A percentile compares a stretch with the other conserved stretches of the same genome.
These are phyloP conservation scores for Thalassiosira mediterranea DNA, from an alignment of 352 stramenopile species.

Conservation along the genomic window DNA sequence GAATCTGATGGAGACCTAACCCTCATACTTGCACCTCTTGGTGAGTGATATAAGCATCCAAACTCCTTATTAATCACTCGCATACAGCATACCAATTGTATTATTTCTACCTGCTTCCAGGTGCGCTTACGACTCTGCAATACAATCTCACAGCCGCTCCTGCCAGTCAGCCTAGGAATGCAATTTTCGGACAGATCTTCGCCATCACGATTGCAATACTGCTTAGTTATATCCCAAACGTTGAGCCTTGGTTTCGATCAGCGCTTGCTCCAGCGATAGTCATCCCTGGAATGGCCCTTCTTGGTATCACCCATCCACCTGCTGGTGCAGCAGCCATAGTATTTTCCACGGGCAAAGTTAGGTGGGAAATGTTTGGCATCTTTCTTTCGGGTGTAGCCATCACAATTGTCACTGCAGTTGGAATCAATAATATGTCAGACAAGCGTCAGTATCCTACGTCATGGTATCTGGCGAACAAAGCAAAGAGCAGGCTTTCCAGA, in stretches of 20 bases:
- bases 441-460: conserved; percentile 71
- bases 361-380: conserved; percentile 26
- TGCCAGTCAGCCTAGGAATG: conserved; percentile 64
- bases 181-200: conserved; percentile 54
- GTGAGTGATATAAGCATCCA: no score
- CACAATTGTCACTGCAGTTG: conserved; percentile 46
- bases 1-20: conserved; percentile 11
- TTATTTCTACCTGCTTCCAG: no score
- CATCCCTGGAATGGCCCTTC: conserved; percentile 33
- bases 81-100: no score
- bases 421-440: conserved; percentile 65
- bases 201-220: conserved; percentile 27
- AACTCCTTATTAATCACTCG: no score
- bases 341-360: conserved; percentile 41
- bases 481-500: no score
- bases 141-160: conserved; percentile 66
- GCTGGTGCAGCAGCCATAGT: conserved; percentile 55
- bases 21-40: conserved; percentile 50
- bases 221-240: conserved; percentile 18
- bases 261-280: conserved; percentile 33
- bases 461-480: conserved; percentile 33
- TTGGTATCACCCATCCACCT: conserved; percentile 67
- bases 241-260: conserved; percentile 38
- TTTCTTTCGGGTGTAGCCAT: conserved; percentile 53
- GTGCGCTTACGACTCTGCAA: conserved; percentile 67